phyloP scores from a whole-genome alignment of 495 filamentous ascomycete species.

The Usnea hakonensis region DNA sequence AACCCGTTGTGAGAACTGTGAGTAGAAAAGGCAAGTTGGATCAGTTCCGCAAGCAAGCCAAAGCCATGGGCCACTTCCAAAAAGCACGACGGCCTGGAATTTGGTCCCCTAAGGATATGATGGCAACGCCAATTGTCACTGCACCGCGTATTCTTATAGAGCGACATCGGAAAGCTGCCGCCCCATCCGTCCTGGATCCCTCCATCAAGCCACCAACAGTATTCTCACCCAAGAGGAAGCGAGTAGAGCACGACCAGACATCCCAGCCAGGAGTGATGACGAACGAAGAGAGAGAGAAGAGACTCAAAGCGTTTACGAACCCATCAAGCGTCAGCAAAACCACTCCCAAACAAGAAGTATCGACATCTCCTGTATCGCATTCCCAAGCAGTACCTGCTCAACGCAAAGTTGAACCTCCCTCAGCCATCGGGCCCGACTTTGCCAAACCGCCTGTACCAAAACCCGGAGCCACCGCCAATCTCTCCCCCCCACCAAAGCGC shows the following conservation, averaged over 20 bases:
- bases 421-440: not conserved
- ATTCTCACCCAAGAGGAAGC: slow-evolving; percentile 14
- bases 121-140: slow-evolving; percentile 29
- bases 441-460: not conserved
- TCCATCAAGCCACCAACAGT: slow-evolving; percentile 9
- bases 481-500: not conserved
- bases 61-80: slow-evolving; percentile 33
- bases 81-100: slow-evolving; percentile 18
- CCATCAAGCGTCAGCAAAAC: slow-evolving; percentile 4
- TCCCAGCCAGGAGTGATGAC: not conserved
- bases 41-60: slow-evolving; percentile 28
- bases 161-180: slow-evolving; percentile 32
- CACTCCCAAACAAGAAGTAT: not conserved
- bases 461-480: not conserved
- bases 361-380: not conserved
- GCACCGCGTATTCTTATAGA: slow-evolving; percentile 40
- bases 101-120: slow-evolving; percentile 4
- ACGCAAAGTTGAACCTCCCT: not conserved
- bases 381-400: not conserved
- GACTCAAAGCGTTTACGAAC: slow-evolving; percentile 18
- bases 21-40: slow-evolving; percentile 22
- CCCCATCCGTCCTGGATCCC: slow-evolving; percentile 13
- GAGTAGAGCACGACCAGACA: slow-evolving; percentile 8
- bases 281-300: slow-evolving; percentile 15
- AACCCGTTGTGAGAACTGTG: not conserved